Evolutionary conservation across 2,329 filamentous ascomycete genomes (phyloP).

Genomic region (Hymenoscyphus salicellus): DNA sequence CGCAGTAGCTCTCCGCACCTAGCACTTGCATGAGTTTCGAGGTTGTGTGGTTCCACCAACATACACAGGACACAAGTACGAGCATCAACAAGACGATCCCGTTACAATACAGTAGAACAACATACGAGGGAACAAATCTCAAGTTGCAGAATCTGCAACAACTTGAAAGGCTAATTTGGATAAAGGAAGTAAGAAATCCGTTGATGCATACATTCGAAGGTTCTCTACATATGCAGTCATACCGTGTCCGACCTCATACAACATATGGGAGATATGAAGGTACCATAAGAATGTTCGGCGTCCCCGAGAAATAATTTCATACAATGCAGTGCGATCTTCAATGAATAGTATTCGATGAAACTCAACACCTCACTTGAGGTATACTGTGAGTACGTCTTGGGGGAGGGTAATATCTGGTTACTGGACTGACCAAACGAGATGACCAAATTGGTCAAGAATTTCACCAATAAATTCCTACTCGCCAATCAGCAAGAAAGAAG

Average conservation of each 20-base stretch:
- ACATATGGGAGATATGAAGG: background rate
- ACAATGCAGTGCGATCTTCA: background rate
- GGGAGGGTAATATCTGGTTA: no score
- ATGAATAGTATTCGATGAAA: background rate
- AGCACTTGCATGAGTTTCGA: background rate
- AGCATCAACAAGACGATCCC: background rate
- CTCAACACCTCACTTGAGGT: background rate
- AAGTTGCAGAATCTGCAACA: background rate
- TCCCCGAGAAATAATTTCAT: background rate
- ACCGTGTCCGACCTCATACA: background rate
- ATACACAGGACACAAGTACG: background rate
- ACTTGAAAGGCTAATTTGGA: background rate
- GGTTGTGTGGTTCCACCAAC: background rate
- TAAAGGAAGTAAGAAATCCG: background rate
- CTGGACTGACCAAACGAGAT: no score
- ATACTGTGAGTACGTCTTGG: background rate
- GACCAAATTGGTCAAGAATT: no score
- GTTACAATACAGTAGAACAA: no score
- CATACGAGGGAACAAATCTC: background rate
- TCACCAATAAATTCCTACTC: no score
- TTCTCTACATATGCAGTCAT: constrained; percentile 1
- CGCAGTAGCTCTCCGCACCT: background rate
- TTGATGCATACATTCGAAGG: background rate
- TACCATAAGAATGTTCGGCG: background rate
- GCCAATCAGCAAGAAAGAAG: no score